A percentile compares a stretch with the other conserved stretches of the same genome.
These are phyloP conservation scores for Malassezia japonica DNA, from an alignment of 1,284 basidiomycete species.

Conservation along the genomic window DNA sequence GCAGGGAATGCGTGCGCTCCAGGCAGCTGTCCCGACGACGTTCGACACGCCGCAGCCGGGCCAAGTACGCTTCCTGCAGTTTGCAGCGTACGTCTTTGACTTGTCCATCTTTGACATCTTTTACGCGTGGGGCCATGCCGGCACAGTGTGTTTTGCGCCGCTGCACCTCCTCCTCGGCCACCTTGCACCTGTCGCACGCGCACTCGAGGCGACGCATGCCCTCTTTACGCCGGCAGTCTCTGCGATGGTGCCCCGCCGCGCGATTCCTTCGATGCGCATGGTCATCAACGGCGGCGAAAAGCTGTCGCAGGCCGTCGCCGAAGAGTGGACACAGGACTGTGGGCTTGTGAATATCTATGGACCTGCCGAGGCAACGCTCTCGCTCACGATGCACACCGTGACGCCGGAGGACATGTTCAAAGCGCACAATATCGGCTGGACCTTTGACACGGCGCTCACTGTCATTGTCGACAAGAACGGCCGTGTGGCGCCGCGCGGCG, in stretches of 20 bases:
- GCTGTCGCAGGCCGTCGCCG: conserved; percentile 48
- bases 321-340: conserved; percentile 47
- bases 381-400: conserved; percentile 41
- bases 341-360: conserved; percentile 46
- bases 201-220: conserved; percentile 39
- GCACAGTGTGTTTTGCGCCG: conserved; percentile 41
- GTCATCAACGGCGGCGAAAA: conserved; percentile 50
- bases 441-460: conserved; percentile 45
- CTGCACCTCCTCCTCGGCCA: conserved; percentile 32
- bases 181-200: conserved; percentile 33
- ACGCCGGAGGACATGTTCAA: conserved; percentile 42
- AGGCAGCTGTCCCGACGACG: conserved; percentile 33
- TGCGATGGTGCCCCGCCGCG: conserved; percentile 44
- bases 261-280: conserved; percentile 41
- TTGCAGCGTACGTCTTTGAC: conserved; percentile 48
- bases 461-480: conserved; percentile 37
- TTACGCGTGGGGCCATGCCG: conserved; percentile 43
- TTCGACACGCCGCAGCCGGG: background rate
- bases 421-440: conserved; percentile 48
- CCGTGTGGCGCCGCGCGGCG: conserved; percentile 42
- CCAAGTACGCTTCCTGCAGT: conserved; percentile 44
- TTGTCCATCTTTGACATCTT: conserved; percentile 47
- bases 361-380: conserved; percentile 45
- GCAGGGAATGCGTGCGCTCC: conserved; percentile 43
- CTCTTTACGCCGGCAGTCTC: conserved; percentile 49